Conservation (phyloP, 2,329 filamentous ascomycete genomes). For the Penicillium sp. region DNA sequence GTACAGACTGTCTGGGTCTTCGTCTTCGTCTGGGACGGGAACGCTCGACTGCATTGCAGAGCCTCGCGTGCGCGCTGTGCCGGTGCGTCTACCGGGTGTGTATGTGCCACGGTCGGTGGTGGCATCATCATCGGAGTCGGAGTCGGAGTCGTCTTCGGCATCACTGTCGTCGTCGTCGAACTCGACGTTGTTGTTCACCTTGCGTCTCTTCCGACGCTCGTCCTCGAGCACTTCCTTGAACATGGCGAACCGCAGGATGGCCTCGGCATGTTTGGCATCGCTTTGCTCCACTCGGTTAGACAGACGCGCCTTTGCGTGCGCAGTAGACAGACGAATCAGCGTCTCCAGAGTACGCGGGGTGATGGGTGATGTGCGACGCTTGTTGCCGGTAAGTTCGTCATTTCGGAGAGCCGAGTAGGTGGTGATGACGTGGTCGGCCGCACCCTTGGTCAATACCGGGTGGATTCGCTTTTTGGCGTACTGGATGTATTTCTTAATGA, state of each 20-base stretch:
- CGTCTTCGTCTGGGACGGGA: constrained; percentile 47
- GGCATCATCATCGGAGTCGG: constrained; percentile 19
- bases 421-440: constrained; percentile 84
- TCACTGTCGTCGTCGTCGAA: constrained; percentile 51
- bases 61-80: constrained; percentile 34
- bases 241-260: constrained; percentile 85
- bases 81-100: constrained; percentile 29
- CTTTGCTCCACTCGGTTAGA: constrained; percentile 84
- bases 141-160: constrained; percentile 37
- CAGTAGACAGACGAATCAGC: constrained; percentile 93
- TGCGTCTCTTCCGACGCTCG: constrained; percentile 77
- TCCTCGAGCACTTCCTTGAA: constrained; percentile 89
- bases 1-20: constrained; percentile 54
- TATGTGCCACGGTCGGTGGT: constrained; percentile 23
- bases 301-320: constrained; percentile 87
- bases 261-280: constrained; percentile 82
- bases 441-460: constrained; percentile 84
- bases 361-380: constrained; percentile 88
- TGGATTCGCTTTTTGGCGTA: constrained; percentile 92
- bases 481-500: constrained; percentile 99
- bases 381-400: constrained; percentile 91
- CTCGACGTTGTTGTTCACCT: constrained; percentile 63
- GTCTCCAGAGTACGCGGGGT: constrained; percentile 97
- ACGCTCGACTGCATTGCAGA: constrained; percentile 37
- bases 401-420: constrained; percentile 92